Percentiles rank a stretch among this genome's conserved stretches.
Evolutionary conservation across 208 protist species (phyloP).

Genomic region (Leishmania turanica): DNA sequence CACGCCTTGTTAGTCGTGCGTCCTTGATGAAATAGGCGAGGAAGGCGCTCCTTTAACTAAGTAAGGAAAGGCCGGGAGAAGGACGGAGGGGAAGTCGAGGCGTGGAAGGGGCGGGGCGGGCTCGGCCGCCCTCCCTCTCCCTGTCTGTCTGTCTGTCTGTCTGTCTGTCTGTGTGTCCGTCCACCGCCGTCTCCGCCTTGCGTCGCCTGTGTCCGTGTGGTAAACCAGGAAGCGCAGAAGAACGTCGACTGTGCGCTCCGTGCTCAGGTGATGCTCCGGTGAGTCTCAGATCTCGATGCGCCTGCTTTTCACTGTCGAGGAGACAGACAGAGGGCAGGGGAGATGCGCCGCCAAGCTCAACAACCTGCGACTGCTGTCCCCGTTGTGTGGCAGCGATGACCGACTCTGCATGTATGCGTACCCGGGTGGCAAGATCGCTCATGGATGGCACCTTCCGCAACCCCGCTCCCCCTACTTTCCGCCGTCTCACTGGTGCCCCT

Average conservation of each 20-base stretch:
- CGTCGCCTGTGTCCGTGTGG: neutral
- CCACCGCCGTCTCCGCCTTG: neutral
- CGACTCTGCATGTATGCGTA: neutral
- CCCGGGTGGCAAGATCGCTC: neutral
- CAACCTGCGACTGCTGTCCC: neutral
- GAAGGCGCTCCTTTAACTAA: neutral
- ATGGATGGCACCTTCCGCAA: neutral
- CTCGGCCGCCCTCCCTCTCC: neutral
- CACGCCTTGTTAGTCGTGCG: neutral
- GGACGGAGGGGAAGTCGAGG: neutral
- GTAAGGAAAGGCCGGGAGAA: neutral
- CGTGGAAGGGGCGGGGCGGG: neutral
- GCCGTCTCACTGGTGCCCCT: neutral
- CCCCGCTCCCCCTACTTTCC: neutral
- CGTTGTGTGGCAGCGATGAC: neutral
- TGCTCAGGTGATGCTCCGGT: neutral
- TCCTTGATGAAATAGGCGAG: neutral
- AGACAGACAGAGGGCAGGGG: neutral
- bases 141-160: neutral
- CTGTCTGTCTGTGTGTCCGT: too few relatives aligned
- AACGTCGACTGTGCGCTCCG: neutral
- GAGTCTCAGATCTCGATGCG: neutral
- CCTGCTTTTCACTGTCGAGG: neutral
- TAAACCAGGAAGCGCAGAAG: neutral
- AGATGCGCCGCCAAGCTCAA: neutral